These are phyloP conservation scores for Erodium maritimum DNA, from an alignment of 345 rosid species.

Conservation along the genomic window DNA sequence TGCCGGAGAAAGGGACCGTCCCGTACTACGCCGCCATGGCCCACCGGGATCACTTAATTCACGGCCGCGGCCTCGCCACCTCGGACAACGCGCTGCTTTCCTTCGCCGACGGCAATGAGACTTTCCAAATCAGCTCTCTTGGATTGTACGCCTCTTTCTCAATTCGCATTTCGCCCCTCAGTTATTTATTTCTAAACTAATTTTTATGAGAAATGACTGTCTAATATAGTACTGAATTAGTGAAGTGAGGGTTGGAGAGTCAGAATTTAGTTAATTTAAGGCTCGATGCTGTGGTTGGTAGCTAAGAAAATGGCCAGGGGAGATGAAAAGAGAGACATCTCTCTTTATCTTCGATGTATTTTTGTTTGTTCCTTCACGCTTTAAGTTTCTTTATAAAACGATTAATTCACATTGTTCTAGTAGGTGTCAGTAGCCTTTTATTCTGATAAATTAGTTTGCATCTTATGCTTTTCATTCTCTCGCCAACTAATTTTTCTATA, in stretches of 20 bases:
- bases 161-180: not conserved
- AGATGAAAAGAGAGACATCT: not conserved
- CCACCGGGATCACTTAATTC: constrained; percentile 55
- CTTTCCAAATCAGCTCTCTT: constrained; percentile 28
- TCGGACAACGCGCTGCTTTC: constrained; percentile 39
- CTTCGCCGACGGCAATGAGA: constrained; percentile 61
- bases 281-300: constrained; percentile 1
- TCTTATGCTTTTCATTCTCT: not conserved
- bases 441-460: not conserved
- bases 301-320: constrained; percentile 4
- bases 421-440: not conserved
- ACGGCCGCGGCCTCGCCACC: constrained; percentile 51
- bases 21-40: constrained; percentile 56
- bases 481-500: not conserved
- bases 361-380: not conserved
- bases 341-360: not conserved
- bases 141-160: constrained; percentile 52
- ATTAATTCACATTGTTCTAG: not conserved
- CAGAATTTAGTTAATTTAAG: not conserved
- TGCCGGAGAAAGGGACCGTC: constrained; percentile 56
- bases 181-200: too few relatives aligned
- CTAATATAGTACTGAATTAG: not conserved
- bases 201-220: not conserved
- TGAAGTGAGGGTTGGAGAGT: not conserved
- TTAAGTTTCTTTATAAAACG: too few relatives aligned